These are phyloP conservation scores for Erucastrum elatum DNA, from an alignment of 345 rosid species.

Conservation along the genomic window DNA sequence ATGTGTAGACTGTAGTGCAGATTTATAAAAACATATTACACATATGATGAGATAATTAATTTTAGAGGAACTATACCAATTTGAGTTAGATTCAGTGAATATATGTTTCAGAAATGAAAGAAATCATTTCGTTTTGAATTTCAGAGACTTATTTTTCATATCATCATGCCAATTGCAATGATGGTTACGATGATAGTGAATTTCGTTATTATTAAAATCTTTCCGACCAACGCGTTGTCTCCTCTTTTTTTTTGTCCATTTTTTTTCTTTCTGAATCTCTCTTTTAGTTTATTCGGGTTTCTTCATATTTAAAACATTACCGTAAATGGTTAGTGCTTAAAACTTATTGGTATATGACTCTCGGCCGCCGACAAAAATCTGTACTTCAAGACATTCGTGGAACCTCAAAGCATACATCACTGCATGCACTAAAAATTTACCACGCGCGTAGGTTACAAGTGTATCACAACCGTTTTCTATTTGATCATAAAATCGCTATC, in stretches of 20 bases:
- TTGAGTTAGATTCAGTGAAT: slow-evolving; percentile 17
- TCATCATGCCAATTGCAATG: slow-evolving; percentile 29
- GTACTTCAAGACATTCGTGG: slow-evolving; percentile 37
- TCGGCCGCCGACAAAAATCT: slow-evolving; percentile 37
- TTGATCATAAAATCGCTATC: not conserved
- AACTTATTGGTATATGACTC: slow-evolving; percentile 16
- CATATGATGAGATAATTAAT: not conserved
- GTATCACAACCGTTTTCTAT: not conserved
- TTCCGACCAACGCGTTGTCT: slow-evolving; percentile 43
- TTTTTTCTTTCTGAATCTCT: not conserved
- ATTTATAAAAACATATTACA: not conserved
- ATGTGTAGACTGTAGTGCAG: too few relatives aligned
- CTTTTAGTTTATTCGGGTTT: not conserved
- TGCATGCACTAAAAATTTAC: not conserved
- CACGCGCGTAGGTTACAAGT: not conserved
- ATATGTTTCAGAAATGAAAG: not conserved
- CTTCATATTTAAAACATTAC: not conserved
- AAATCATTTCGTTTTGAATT: slow-evolving; percentile 33
- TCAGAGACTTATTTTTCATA: slow-evolving; percentile 18
- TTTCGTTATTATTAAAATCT: not conserved
- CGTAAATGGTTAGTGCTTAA: slow-evolving; percentile 9
- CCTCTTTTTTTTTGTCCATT: slow-evolving; percentile 10
- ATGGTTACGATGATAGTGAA: slow-evolving; percentile 25
- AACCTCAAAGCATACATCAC: slow-evolving; percentile 11
- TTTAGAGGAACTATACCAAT: not conserved